These are phyloP conservation scores for Aspergillus texensis DNA, from an alignment of 2,329 filamentous ascomycete genomes.

Conservation along the genomic window DNA sequence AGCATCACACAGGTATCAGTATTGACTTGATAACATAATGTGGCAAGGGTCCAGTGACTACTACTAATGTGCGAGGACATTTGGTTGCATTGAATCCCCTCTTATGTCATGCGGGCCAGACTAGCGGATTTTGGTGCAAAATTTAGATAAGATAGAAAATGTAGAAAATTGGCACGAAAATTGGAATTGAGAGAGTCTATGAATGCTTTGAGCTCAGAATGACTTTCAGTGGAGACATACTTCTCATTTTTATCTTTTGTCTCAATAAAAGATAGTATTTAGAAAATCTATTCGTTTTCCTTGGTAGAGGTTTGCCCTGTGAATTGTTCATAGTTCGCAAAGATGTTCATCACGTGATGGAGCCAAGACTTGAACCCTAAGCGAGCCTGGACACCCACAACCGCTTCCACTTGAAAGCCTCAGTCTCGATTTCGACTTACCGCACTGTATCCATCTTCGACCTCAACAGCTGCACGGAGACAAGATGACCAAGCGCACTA, in stretches of 20 bases:
- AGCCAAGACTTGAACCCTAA: conserved; percentile 39
- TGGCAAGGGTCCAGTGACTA: not conserved
- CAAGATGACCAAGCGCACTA: conserved; percentile 94
- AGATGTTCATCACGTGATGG: conserved; percentile 29
- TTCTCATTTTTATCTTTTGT: not conserved
- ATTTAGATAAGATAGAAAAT: not conserved
- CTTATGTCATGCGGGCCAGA: conserved; percentile 3
- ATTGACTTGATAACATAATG: not conserved
- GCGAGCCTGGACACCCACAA: conserved; percentile 42
- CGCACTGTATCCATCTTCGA: conserved; percentile 42
- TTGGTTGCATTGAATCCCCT: not conserved
- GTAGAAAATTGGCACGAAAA: not conserved
- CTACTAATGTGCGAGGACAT: not conserved
- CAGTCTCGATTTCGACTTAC: conserved; percentile 35
- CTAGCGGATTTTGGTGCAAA: not conserved
- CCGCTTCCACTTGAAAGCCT: conserved; percentile 35
- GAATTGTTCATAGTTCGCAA: not conserved
- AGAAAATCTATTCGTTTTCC: not conserved
- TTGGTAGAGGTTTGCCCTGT: not conserved
- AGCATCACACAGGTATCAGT: not conserved
- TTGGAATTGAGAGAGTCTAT: not conserved
- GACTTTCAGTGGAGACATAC: not conserved
- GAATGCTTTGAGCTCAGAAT: not conserved
- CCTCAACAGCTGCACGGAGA: conserved; percentile 44
- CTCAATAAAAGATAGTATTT: not conserved